phyloP scores from a whole-genome alignment of 1,284 basidiomycete species.

The Ganoderma sinense region DNA sequence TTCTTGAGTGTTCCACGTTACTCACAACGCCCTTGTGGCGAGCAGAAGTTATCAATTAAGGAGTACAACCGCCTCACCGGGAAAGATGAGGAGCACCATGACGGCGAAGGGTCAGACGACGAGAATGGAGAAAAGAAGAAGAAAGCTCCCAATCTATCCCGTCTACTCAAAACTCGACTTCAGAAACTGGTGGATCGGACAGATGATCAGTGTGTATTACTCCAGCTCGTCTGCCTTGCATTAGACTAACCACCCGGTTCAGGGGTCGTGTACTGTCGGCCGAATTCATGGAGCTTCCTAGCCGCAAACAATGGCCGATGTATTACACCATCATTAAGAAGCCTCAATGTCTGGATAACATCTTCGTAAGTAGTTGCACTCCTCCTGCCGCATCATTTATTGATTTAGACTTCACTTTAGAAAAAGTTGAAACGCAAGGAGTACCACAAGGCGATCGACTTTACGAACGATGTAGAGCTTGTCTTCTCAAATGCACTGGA shows the following conservation, averaged over 20 bases:
- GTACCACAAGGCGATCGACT: slow-evolving; percentile 70
- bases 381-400: no score
- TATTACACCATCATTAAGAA: slow-evolving; percentile 89
- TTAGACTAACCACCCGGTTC: slow-evolving; percentile 17
- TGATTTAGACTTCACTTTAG: slow-evolving; percentile 43
- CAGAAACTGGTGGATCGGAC: slow-evolving; percentile 76
- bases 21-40: background rate
- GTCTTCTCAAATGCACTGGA: slow-evolving; percentile 91
- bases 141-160: slow-evolving; percentile 67
- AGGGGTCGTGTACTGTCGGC: slow-evolving; percentile 76
- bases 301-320: slow-evolving; percentile 78
- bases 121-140: slow-evolving; percentile 44
- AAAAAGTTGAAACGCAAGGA: slow-evolving; percentile 82
- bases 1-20: background rate
- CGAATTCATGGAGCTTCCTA: slow-evolving; percentile 88
- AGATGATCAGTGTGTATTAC: slow-evolving; percentile 61
- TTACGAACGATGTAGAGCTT: slow-evolving; percentile 87
- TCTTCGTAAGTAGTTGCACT: slow-evolving; percentile 63
- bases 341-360: slow-evolving; percentile 84
- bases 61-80: slow-evolving; percentile 63
- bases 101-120: slow-evolving; percentile 45
- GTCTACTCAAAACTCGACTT: slow-evolving; percentile 68
- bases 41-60: slow-evolving; percentile 72
- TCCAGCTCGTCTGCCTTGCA: background rate
- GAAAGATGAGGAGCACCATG: slow-evolving; percentile 45